These are phyloP conservation scores for Termitomyces eurrhizus DNA, from an alignment of 768 basidiomycete species.

Conservation along the genomic window DNA sequence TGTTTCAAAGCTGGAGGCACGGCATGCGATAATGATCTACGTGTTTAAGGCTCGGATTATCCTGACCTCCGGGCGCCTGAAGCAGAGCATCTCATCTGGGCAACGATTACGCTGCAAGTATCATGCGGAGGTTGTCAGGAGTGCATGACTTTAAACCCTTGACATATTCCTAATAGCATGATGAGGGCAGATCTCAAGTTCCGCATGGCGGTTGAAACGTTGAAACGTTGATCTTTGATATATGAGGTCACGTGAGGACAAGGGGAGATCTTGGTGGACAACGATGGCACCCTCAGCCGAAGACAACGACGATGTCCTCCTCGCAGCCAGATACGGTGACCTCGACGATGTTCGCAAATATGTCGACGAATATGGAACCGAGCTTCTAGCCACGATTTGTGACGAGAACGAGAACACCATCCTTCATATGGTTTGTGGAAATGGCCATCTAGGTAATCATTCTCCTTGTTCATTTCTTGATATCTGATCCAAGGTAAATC, in stretches of 20 bases:
- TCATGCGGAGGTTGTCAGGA: too few species aligned
- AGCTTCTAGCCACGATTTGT: slow-evolving; percentile 41
- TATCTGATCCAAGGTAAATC: slow-evolving; percentile 18
- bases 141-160: neutral
- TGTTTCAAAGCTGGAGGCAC: neutral
- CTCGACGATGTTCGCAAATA: slow-evolving; percentile 59
- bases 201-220: neutral
- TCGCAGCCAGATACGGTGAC: slow-evolving; percentile 87
- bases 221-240: neutral
- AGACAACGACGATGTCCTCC: slow-evolving; percentile 69
- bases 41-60: neutral
- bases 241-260: neutral
- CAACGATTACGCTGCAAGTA: too few species aligned
- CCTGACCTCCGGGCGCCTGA: neutral
- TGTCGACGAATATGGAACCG: slow-evolving; percentile 51
- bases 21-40: neutral
- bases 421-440: slow-evolving; percentile 85
- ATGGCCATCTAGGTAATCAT: slow-evolving; percentile 79
- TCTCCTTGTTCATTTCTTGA: slow-evolving; percentile 8
- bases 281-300: slow-evolving; percentile 38
- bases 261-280: neutral
- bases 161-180: neutral
- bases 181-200: neutral
- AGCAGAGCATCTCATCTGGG: neutral
- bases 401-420: slow-evolving; percentile 80